Base-by-base conservation (phyloP, 345 rosid genomes). In the Bruguiera parviflora region DNA sequence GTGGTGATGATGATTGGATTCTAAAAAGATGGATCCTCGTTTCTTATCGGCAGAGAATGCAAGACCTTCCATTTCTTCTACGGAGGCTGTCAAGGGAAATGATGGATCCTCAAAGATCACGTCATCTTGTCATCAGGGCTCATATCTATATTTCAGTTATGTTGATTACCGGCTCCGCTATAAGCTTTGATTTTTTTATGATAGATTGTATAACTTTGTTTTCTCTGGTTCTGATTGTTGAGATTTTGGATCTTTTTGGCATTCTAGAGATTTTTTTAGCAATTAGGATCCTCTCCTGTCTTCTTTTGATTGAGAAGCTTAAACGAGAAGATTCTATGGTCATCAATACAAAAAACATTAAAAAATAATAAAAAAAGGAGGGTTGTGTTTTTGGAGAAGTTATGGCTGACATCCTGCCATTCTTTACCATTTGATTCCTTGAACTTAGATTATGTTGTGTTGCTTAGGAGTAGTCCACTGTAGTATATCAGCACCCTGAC, bases 61-160 rank as follows among this genome's bases (percentile, higher is more conserved):
- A 76, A 84, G 99, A 95, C 76, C 97, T 95, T 76, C 97, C 99
- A 29, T 95, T 95, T 73, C 82, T 95, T 73, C 79, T 95, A 5
- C 77, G 88, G 53, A 84, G 97, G 68, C 78, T 95, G 83, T 67
- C 89, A 69, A 79, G 87, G 22, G 99, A 95, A 74, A 69, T 95
- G 79, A 76, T 78, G 82, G 86, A 89, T 83, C 97, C 97, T 37
- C 87, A 63, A 75, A 89, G 97, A 88, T 77, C 96, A 15, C 96
- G 92, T 82, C 99, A 96, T 56, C 67, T 92, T 67, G 87, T 92
- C 70, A 86, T 95, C 69, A 84, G 87, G 64, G 92, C 88, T 8
- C 96, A 94, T 1, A 89, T 95, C 53, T 95, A 82, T 77, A 71
- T 87, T 65, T 84, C 97, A 77, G 97, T 92, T 87, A 90, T 80